Evolutionary conservation across 257 asterid species (phyloP).

Genomic region (Solanum virginianum): DNA sequence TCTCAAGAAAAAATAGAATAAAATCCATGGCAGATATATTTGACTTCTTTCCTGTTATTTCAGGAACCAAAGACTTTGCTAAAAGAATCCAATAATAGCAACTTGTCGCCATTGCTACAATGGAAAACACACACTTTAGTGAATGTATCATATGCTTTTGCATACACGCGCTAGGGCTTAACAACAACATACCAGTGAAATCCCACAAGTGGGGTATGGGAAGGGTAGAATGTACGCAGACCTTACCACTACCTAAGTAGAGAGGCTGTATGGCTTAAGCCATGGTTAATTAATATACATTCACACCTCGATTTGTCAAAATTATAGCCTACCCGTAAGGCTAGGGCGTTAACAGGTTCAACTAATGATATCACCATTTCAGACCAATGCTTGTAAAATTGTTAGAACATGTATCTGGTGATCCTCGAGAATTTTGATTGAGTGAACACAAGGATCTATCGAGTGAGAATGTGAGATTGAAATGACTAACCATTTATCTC

Average conservation of each 20-base stretch:
- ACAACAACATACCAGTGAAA: too few species aligned
- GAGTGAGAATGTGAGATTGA: neutral
- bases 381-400: neutral
- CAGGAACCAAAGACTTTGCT: neutral
- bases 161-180: neutral
- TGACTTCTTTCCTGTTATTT: neutral
- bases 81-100: neutral
- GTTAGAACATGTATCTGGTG: neutral
- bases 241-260: too few species aligned
- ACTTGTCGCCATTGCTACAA: neutral
- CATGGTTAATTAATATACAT: neutral
- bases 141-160: neutral
- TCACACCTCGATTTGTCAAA: neutral
- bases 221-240: too few species aligned
- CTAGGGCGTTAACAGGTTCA: neutral
- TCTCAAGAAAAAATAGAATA: slow-evolving; percentile 2
- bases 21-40: neutral
- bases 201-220: too few species aligned
- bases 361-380: neutral
- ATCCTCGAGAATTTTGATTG: neutral
- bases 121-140: neutral
- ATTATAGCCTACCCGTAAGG: neutral
- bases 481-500: slow-evolving; percentile 14
- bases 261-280: neutral
- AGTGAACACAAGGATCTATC: neutral